Base-by-base conservation (phyloP, 106 monocot genomes). In the Chionographis japonica region DNA sequence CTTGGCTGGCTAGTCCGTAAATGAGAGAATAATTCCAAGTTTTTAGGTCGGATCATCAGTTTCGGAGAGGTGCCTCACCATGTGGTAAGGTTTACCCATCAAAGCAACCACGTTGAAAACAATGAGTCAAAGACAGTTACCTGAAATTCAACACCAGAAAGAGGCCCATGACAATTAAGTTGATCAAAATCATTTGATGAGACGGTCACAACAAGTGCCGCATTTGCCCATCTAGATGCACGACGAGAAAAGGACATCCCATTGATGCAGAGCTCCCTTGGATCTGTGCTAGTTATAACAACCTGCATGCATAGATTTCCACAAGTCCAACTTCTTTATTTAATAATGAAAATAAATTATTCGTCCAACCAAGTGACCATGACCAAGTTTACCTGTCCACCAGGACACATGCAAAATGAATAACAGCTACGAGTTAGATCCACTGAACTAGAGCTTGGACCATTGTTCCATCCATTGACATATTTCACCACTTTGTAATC, bases 321-420 rank as follows among this genome's bases (percentile, higher is more conserved):
- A 56, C 27, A 63, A 42, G 19, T 8, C 17, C 36, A 37, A 5
- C 11, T 19, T 27, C 27, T 27, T 15, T 6, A 38, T 16, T 39
- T 16, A 7, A 27, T 27, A 27, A 40, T 65, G 17, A 8, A 11
- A 35, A 55, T 4, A 14, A 5, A 41, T 18, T 11, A 27, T 12
- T 68, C 37, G 49, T 52, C 54, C 6, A n/a, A 52, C 35, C 12
- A 71, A 55, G 41, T 19, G 61, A 37, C 3, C 6, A 77, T 56
- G 4, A 61, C 15, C 37, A 59, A 38, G 14, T 18, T 8, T 78
- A 86, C 95, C 92, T 95, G 95, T 54, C 98, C 98, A 40, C 98
- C 98, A 74, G 98, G 93, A 58, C 98, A 98, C 98, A 98, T 98
- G 79, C 98, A 98, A 65, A 98, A 98, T 18, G 98, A 98, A 77